A percentile compares a stretch with the other conserved stretches of the same genome.
These are phyloP conservation scores for Epichloe elymi DNA, from an alignment of 2,329 filamentous ascomycete genomes.

Conservation along the genomic window DNA sequence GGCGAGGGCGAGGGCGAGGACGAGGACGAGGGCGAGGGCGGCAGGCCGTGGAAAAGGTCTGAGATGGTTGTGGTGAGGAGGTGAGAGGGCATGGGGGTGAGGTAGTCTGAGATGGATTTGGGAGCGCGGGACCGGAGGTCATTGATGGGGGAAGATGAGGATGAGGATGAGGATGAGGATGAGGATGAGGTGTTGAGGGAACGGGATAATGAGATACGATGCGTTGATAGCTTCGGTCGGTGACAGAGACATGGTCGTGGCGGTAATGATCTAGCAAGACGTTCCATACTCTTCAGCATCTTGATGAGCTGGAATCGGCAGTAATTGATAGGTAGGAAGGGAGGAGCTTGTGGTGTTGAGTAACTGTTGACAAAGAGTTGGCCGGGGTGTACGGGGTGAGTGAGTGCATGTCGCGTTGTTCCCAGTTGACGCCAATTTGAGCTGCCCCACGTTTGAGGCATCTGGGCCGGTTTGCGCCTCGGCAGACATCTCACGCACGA, in stretches of 20 bases:
- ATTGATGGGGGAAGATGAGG: neutral
- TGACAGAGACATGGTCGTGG: neutral
- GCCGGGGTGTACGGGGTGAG: neutral
- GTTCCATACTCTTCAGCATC: neutral
- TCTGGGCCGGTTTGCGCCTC: too few species aligned
- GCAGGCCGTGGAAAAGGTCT: constrained; percentile 32
- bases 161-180: neutral
- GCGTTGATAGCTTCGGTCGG: neutral
- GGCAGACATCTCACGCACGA: too few species aligned
- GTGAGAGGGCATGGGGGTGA: constrained; percentile 47
- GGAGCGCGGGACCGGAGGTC: constrained; percentile 3
- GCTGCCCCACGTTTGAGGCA: neutral
- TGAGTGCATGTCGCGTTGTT: neutral
- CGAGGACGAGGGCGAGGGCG: neutral
- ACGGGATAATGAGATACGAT: neutral
- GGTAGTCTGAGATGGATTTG: constrained; percentile 29
- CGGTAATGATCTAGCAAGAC: neutral
- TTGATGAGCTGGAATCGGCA: neutral
- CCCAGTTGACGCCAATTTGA: too few species aligned
- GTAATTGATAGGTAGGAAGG: neutral
- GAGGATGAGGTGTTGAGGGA: neutral
- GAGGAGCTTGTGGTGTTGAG: neutral
- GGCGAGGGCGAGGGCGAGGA: constrained; percentile 6
- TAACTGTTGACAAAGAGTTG: neutral
- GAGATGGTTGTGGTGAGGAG: constrained; percentile 51